Evolutionary conservation across 768 basidiomycete genomes (phyloP), one percentile per base, ranked within the genome.

Genomic region (Boletus rubroflammeus): DNA sequence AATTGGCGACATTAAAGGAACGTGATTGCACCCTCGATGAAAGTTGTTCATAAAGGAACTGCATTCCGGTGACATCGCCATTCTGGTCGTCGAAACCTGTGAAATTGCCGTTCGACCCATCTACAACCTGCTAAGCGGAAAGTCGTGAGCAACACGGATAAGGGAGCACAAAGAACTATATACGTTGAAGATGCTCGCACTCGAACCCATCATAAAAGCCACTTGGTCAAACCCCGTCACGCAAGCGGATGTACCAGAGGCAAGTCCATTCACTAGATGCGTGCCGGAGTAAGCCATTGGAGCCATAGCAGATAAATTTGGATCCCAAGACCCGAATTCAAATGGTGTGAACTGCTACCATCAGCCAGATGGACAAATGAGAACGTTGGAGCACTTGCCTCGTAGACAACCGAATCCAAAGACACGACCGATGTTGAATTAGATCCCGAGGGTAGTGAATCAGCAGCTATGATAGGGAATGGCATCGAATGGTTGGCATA

Each of bases 271-370:
- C 23, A 69, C 66, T 17, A 92, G 64, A 55, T 77, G 75, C 0
- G 88, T 90, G 6, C 93, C 93, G 6, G 81, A 77, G 58, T 78
- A 83, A 0, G 79, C 71, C 26, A 82, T 72, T 42, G 85, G 84
- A 62, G 80, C 76, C 67, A 87, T 90, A 1, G 87, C 84, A n/a
- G 83, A 83, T 8, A 89, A 72, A 47, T 69, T 76, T 10, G 88
- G 85, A 61, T 92, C 89, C 69, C 79, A 91, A 0, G 87, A 88
- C 4, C 86, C 88, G 43, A 85, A 76, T 62, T 89, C 87, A 55
- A 81, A 66, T n/a, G 82, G 82, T 0, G 78, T 78, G 2, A 86
- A 80, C 82, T 83, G 51, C 26, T 47, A 17, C 29, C 14, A 23
- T 62, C 23, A 60, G 51, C 23, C 29, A 49, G 17, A 42, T 42